These are phyloP conservation scores for Botryobasidium botryosum DNA, from an alignment of 768 basidiomycete genomes.

Conservation along the genomic window DNA sequence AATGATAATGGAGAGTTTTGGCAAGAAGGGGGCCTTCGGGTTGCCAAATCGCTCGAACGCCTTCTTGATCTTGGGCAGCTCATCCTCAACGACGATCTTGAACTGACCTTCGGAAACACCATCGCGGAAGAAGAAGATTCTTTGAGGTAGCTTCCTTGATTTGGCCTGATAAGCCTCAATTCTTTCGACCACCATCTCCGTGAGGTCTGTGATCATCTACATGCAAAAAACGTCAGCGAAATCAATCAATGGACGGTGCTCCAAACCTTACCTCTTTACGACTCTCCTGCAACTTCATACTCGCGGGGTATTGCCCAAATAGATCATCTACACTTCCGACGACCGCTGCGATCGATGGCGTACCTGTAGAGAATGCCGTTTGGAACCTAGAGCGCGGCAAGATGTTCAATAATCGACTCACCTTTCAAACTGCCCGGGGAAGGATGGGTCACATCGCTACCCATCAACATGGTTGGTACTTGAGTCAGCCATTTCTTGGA, in stretches of 20 bases:
- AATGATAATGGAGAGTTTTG: constrained; percentile 51
- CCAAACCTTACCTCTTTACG: constrained; percentile 62
- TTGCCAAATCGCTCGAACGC: constrained; percentile 42
- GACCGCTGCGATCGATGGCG: too few species aligned
- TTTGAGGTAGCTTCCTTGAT: constrained; percentile 38
- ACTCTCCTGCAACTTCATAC: constrained; percentile 45
- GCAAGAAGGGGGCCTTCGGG: constrained; percentile 35
- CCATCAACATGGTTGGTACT: constrained; percentile 64
- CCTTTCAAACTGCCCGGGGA: constrained; percentile 57
- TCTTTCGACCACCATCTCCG: constrained; percentile 54
- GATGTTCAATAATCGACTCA: constrained; percentile 69
- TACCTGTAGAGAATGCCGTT: too few species aligned
- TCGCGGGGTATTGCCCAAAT: constrained; percentile 67
- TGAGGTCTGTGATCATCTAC: constrained; percentile 47
- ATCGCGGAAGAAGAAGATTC: constrained; percentile 61
- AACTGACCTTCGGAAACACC: constrained; percentile 56
- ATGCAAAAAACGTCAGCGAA: background rate
- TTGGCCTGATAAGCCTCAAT: constrained; percentile 39
- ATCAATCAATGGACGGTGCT: too few species aligned
- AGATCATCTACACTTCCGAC: constrained; percentile 34
- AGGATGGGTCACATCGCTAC: constrained; percentile 74
- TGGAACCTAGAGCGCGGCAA: too few species aligned
- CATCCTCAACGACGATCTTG: constrained; percentile 36
- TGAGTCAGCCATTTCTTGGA: constrained; percentile 49
- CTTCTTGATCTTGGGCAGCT: constrained; percentile 42